These are phyloP conservation scores for Mortierella sp. DNA, from an alignment of 371 early-diverging fungal genomes.

Conservation along the genomic window DNA sequence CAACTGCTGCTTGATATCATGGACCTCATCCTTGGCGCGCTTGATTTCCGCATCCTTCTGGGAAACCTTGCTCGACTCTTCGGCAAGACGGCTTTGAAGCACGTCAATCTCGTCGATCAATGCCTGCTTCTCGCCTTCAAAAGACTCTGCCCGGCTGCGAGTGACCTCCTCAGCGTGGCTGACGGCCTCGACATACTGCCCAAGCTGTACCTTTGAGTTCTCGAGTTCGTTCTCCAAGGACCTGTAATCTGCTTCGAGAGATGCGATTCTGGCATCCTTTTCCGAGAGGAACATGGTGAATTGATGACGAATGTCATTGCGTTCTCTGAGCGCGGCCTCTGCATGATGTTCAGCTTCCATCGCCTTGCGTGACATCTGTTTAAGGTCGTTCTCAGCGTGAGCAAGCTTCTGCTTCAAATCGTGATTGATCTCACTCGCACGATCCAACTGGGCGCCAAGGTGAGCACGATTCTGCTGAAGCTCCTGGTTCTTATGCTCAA, in stretches of 20 bases:
- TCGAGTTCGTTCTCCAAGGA: slow-evolving; percentile 47
- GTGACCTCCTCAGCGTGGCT: slow-evolving; percentile 49
- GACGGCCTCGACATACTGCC: slow-evolving; percentile 50
- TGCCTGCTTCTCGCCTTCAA: slow-evolving; percentile 52
- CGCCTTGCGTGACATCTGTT: slow-evolving; percentile 30
- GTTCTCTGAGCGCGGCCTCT: slow-evolving; percentile 42
- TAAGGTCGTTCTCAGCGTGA: slow-evolving; percentile 43
- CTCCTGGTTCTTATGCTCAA: slow-evolving; percentile 41
- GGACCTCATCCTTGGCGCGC: slow-evolving; percentile 28
- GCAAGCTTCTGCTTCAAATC: slow-evolving; percentile 41
- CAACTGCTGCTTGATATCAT: slow-evolving; percentile 15
- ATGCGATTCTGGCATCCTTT: slow-evolving; percentile 42
- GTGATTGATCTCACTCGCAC: slow-evolving; percentile 24
- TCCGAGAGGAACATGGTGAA: slow-evolving; percentile 40
- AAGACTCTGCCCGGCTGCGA: slow-evolving; percentile 42
- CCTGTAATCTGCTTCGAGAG: slow-evolving; percentile 37
- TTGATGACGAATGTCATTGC: slow-evolving; percentile 44
- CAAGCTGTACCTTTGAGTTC: slow-evolving; percentile 46
- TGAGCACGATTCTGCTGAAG: slow-evolving; percentile 45
- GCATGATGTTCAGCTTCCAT: slow-evolving; percentile 45
- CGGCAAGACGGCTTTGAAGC: slow-evolving; percentile 29
- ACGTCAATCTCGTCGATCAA: slow-evolving; percentile 54
- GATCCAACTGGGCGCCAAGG: slow-evolving; percentile 39
- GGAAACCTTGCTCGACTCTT: slow-evolving; percentile 30
- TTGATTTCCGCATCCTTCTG: slow-evolving; percentile 27